Base-by-base conservation (phyloP, 1,139 yeast genomes). In the Pichia sp. region DNA sequence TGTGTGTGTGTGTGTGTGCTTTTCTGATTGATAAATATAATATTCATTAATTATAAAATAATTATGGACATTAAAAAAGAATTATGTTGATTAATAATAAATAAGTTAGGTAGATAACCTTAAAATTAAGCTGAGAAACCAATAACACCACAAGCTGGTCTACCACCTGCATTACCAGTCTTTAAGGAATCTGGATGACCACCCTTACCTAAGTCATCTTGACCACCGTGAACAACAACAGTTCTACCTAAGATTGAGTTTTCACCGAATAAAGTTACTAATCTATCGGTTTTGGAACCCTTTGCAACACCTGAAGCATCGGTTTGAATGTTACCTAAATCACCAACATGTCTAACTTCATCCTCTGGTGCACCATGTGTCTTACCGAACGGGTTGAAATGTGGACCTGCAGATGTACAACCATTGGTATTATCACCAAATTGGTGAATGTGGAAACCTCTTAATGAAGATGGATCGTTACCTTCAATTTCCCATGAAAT, bases 391-490 rank as follows among this genome's bases (percentile, higher is more conserved):
- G 97, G 97, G 79, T 92, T 92, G 82, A 88, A 90, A 74, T 92
- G 98, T 53, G 97, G 96, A 64, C 98, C 98, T 50, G 98, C 97
- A 57, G 97, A 88, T 54, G 96, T 89, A 74, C 97, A 90, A 56
- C 98, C 97, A 68, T 92, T 90, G 73, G 97, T 89, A 80, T 89
- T 88, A 77, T 92, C 98, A 74, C 98, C 98, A 65, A 90, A 92
- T 66, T 87, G 85, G 73, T 92, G 98, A 67, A 92, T 74, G 77
- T 92, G 98, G 96, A 92, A 90, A 45, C 97, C 98, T 71, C 96
- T 85, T 69, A 77, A 72, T 44, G 96, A 89, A 62, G 87, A 84
- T 54, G 97, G 74, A 58, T 81, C 83, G 70, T 88, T 87, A 66
- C 97, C 97, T 47, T 79, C 62, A 64, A 92, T 85, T 63, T 89